Evolutionary conservation across 148 eudicot species (phyloP).

Genomic region (Amaranthus hypochondriacus): DNA sequence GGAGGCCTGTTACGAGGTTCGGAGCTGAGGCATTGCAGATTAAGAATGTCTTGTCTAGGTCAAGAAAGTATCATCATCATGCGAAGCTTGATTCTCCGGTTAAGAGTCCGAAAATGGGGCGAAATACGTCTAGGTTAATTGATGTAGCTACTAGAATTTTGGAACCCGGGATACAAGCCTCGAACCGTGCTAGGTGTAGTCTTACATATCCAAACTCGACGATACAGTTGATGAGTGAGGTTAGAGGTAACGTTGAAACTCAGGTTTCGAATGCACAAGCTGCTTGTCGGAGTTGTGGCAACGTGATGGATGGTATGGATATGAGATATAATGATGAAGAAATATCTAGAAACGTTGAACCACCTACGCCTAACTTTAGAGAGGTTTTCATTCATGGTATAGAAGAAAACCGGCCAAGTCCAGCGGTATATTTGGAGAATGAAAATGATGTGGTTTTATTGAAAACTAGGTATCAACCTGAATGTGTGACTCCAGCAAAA

Average conservation of each 20-base stretch:
- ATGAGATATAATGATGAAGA: slow-evolving; percentile 23
- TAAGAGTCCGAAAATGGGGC: slow-evolving; percentile 61
- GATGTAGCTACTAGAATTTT: slow-evolving; percentile 87
- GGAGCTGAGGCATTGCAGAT: slow-evolving; percentile 66
- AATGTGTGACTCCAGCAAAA: slow-evolving; percentile 13
- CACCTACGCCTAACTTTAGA: slow-evolving; percentile 26
- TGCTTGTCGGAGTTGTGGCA: slow-evolving; percentile 68
- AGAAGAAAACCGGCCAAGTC: slow-evolving; percentile 31
- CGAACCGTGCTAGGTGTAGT: slow-evolving; percentile 53
- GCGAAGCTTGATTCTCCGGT: slow-evolving; percentile 58
- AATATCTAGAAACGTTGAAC: slow-evolving; percentile 20
- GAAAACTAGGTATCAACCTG: slow-evolving; percentile 32
- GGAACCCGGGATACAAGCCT: slow-evolving; percentile 79
- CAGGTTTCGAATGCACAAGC: slow-evolving; percentile 24
- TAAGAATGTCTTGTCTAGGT: slow-evolving; percentile 60
- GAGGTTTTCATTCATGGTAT: slow-evolving; percentile 27
- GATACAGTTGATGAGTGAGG: slow-evolving; percentile 30
- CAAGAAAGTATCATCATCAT: slow-evolving; percentile 54
- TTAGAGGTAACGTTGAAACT: slow-evolving; percentile 17
- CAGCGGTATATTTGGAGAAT: slow-evolving; percentile 32
- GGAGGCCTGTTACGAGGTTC: slow-evolving; percentile 60
- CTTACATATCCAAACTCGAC: slow-evolving; percentile 45
- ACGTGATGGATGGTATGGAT: slow-evolving; percentile 33
- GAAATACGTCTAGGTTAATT: slow-evolving; percentile 50
- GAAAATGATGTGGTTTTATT: slow-evolving; percentile 46